These are phyloP conservation scores for Nicotiana tabacum DNA, from an alignment of 257 asterid genomes.

Conservation along the genomic window DNA sequence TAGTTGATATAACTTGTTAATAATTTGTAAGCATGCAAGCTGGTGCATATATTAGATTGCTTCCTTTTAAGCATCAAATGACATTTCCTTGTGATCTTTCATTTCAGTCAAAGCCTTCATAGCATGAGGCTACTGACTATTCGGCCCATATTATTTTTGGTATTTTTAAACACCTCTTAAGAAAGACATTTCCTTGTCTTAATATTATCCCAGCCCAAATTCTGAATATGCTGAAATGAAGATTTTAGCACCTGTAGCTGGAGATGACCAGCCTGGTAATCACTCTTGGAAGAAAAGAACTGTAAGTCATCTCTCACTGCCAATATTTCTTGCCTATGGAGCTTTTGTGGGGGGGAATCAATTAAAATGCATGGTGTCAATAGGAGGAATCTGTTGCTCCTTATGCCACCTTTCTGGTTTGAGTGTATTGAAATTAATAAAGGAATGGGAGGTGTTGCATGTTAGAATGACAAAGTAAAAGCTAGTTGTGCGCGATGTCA, in stretches of 20 bases:
- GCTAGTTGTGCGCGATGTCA: not conserved
- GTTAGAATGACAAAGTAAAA: not conserved
- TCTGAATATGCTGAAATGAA: slow-evolving; percentile 18
- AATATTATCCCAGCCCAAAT: slow-evolving; percentile 27
- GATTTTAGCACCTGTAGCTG: slow-evolving; percentile 20
- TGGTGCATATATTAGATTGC: not conserved
- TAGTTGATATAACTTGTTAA: not conserved
- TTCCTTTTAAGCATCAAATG: not conserved
- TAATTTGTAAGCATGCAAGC: not conserved
- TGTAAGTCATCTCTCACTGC: slow-evolving; percentile 39
- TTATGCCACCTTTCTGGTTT: not conserved
- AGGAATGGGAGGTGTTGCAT: not conserved
- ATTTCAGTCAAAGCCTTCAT: not conserved
- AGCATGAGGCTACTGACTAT: too few species aligned
- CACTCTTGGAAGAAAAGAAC: slow-evolving; percentile 38
- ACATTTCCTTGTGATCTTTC: not conserved
- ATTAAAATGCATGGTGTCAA: not conserved
- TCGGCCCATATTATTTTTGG: too few species aligned
- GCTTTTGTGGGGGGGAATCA: not conserved
- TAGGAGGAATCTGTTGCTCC: not conserved
- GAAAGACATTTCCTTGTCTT: too few species aligned
- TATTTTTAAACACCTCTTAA: too few species aligned
- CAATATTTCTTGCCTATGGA: not conserved
- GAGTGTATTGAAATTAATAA: not conserved
- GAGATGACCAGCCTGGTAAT: slow-evolving; percentile 28